Base-by-base conservation (phyloP, 768 basidiomycete genomes). In the Naganishia vaughanmartiniae region DNA sequence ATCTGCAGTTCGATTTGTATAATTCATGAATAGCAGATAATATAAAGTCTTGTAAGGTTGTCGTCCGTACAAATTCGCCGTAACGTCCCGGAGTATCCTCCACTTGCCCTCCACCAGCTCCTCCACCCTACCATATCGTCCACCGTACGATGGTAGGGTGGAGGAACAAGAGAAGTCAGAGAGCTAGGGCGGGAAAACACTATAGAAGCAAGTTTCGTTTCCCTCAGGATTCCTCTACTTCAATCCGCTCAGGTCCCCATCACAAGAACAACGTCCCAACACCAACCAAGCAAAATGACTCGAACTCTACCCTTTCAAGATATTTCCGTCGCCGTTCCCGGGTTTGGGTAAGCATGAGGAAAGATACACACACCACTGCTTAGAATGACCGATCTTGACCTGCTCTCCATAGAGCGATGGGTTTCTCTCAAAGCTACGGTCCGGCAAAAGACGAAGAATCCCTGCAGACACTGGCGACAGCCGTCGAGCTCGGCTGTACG, bases 401-500 rank as follows among this genome's bases (percentile, higher is more conserved):
- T n/a, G n/a, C n/a, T n/a, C 28, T 36, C 30, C 30, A 11, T 65
- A 74, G 75, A 0, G 68, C 69, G 19, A 76, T 76, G 75, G 70
- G 69, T 10, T 70, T 76, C 63, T 71, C 71, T 19, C 9, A 26
- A 21, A 28, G 70, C 14, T 70, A 73, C 65, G 73, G 75, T 15
- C 28, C 68, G 0, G 73, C 70, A 11, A 54, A 70, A 15, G 71
- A 67, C 48, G 65, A 65, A 19, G 71, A 73, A 33, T 70, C 72
- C 7, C 28, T 63, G 39, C 10, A 69, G 54, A 72, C 72, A 5
- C 63, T 78, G 9, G 39, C 51, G 5, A 70, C 66, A 34, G 77
- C 76, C 33, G 45, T 75, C 42, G 74, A 75, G 36, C 67, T 75
- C 15, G 77, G 77, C 3, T 78, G 77, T 33, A 76, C 73, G 1